Evolutionary conservation across 352 stramenopile species (phyloP).

Genomic region (Phytophthora cactorum): DNA sequence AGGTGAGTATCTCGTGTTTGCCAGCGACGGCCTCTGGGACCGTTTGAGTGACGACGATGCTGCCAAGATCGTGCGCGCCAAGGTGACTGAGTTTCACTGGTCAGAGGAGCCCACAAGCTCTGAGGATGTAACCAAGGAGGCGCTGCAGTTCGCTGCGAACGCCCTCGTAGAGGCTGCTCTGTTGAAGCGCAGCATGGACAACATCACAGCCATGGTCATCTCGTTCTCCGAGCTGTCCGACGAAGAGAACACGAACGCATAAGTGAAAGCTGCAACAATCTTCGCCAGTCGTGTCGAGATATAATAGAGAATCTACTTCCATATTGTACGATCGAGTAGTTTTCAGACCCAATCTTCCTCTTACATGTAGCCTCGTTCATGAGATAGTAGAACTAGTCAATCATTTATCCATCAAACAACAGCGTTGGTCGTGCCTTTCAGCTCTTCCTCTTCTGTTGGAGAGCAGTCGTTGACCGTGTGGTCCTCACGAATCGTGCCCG

Average conservation of each 20-base stretch:
- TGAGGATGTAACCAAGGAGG: slow-evolving; percentile 47
- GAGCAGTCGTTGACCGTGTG: slow-evolving; percentile 49
- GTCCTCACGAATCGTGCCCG: slow-evolving; percentile 49
- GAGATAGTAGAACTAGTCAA: slow-evolving; percentile 25
- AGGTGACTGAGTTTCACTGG: slow-evolving; percentile 55
- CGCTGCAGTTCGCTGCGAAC: slow-evolving; percentile 61
- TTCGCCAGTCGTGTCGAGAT: slow-evolving; percentile 29
- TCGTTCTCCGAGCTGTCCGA: slow-evolving; percentile 44
- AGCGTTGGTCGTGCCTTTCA: slow-evolving; percentile 26
- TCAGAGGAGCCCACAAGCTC: slow-evolving; percentile 19
- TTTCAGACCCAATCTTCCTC: slow-evolving; percentile 8
- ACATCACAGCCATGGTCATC: slow-evolving; percentile 84
- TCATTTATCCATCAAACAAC: slow-evolving; percentile 24
- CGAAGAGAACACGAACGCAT: slow-evolving; percentile 21
- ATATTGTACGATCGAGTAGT: slow-evolving; percentile 31
- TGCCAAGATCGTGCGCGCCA: slow-evolving; percentile 58
- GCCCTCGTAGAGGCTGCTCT: slow-evolving; percentile 75
- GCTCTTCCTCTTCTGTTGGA: slow-evolving; percentile 32
- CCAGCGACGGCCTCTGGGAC: slow-evolving; percentile 83
- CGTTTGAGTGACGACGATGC: slow-evolving; percentile 75
- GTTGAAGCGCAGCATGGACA: slow-evolving; percentile 79
- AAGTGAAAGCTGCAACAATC: slow-evolving; percentile 24
- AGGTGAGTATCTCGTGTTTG: slow-evolving; percentile 74
- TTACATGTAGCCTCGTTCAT: slow-evolving; percentile 5
- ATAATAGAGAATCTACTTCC: slow-evolving; percentile 38